phyloP scores from a whole-genome alignment of 441 rosid species.

The Adansonia grandidieri region DNA sequence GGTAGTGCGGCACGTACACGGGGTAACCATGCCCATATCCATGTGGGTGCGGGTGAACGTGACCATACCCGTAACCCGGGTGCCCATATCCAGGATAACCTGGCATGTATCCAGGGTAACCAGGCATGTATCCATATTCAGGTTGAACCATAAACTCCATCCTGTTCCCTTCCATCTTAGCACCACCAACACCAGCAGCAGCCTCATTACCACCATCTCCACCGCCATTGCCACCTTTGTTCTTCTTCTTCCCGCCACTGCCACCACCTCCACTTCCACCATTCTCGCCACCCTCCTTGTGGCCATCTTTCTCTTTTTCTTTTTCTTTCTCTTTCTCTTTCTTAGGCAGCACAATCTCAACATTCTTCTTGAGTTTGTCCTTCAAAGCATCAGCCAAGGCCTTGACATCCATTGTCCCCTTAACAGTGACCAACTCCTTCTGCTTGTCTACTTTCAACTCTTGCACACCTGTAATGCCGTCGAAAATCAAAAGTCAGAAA shows the following conservation, averaged over 20 bases:
- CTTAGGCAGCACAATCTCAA: slow-evolving; percentile 76
- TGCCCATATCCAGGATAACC: slow-evolving; percentile 20
- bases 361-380: slow-evolving; percentile 64
- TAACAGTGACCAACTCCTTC: slow-evolving; percentile 75
- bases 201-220: slow-evolving; percentile 32
- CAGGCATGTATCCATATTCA: slow-evolving; percentile 21
- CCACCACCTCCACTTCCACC: slow-evolving; percentile 8
- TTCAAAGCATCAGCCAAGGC: slow-evolving; percentile 49
- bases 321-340: slow-evolving; percentile 56
- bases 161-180: slow-evolving; percentile 7
- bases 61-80: slow-evolving; percentile 1
- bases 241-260: slow-evolving; percentile 35
- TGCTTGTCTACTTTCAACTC: slow-evolving; percentile 52
- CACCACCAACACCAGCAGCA: slow-evolving; percentile 30
- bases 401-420: slow-evolving; percentile 79
- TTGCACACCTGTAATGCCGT: slow-evolving; percentile 54
- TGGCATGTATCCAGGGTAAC: slow-evolving; percentile 23
- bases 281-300: slow-evolving; percentile 27
- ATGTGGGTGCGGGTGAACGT: neutral
- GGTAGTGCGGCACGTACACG: slow-evolving; percentile 17
- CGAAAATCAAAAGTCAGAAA: neutral
- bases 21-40: slow-evolving; percentile 11
- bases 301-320: slow-evolving; percentile 54
- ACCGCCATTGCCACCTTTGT: slow-evolving; percentile 38
- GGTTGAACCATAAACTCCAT: slow-evolving; percentile 47